Evolutionary conservation across 257 asterid genomes (phyloP), one percentile per base, ranked within the genome.

Genomic region (Petrea volubilis): DNA sequence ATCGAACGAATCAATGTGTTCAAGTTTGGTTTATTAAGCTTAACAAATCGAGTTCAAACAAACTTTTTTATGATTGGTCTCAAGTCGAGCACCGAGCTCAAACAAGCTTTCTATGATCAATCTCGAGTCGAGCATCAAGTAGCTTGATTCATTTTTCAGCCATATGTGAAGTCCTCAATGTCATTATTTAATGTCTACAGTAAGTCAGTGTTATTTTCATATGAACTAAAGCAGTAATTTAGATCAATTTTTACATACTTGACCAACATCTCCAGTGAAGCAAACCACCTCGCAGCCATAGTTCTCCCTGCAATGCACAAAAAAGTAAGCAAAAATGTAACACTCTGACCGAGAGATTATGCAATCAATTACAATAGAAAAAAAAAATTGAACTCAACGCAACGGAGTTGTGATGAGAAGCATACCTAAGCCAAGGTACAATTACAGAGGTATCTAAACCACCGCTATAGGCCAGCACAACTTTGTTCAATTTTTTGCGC

Each of bases 391-490:
- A n/a, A n/a, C n/a, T n/a, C n/a, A n/a, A n/a, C n/a, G n/a, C n/a
- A n/a, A n/a, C 5, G 8, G 68, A 17, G 15, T 20, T 55, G 55
- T 17, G 9, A 57, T 34, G 53, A 52, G 33, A 60, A 47, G 28
- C 68, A 59, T 80, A 91, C 97, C 99, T 90, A 51, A 91, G 89
- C 99, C 99, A 94, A 64, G 97, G 99, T 36, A 94, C 99, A 79
- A 94, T 94, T 56, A 94, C 99, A 53, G 99, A 94, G 70, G 99
- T 94, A 73, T 94, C 99, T 60, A 94, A 78, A 66, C 99, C 99
- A 71, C 99, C 97, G 68, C 97, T 94, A 58, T 94, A 94, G 62
- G 99, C 97, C 75, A 94, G 79, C 60, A 91, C 98, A 67, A 94
- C 99, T 81, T 94, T 94, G 73, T 89, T 84, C 88, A 94, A 80